phyloP scores from a whole-genome alignment of 2,329 filamentous ascomycete species.

The Colletotrichum lini region DNA sequence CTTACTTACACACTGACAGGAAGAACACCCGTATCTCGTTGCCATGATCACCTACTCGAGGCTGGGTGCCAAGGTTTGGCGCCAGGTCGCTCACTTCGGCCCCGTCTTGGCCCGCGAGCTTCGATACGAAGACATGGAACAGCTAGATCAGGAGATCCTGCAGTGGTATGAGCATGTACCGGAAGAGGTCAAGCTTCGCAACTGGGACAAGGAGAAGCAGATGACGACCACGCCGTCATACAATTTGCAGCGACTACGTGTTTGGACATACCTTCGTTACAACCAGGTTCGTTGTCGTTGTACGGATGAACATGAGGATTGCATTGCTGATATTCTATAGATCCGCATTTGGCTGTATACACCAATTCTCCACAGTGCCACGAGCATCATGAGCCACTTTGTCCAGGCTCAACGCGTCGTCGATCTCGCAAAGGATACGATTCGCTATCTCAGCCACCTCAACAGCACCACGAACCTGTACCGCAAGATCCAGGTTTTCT shows the following conservation, averaged over 20 bases:
- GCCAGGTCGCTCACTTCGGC: conserved; percentile 79
- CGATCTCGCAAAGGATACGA: conserved; percentile 82
- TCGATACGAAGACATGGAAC: conserved; percentile 81
- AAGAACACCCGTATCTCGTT: conserved; percentile 78
- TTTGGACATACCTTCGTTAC: conserved; percentile 87
- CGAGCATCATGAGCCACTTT: conserved; percentile 84
- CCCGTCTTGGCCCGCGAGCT: conserved; percentile 73
- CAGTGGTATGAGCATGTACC: conserved; percentile 88
- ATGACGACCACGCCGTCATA: conserved; percentile 72
- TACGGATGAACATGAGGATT: background rate
- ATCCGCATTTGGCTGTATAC: conserved; percentile 92
- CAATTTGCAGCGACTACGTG: conserved; percentile 79
- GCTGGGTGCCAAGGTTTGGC: conserved; percentile 90
- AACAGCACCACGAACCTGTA: conserved; percentile 82
- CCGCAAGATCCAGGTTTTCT: conserved; percentile 79
- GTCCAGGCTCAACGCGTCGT: conserved; percentile 81
- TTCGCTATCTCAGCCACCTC: conserved; percentile 78
- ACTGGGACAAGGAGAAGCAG: conserved; percentile 68
- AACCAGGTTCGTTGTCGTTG: conserved; percentile 72
- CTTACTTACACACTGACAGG: conserved; percentile 52
- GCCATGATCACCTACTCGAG: conserved; percentile 89
- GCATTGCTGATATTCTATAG: conserved; percentile 46
- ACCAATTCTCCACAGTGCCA: conserved; percentile 86
- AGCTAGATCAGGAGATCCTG: conserved; percentile 85
- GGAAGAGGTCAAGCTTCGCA: conserved; percentile 70